A percentile compares a stretch with the other conserved stretches of the same genome.
Evolutionary conservation across 148 eudicot species (phyloP).

Genomic region (Talinum fruticosum): DNA sequence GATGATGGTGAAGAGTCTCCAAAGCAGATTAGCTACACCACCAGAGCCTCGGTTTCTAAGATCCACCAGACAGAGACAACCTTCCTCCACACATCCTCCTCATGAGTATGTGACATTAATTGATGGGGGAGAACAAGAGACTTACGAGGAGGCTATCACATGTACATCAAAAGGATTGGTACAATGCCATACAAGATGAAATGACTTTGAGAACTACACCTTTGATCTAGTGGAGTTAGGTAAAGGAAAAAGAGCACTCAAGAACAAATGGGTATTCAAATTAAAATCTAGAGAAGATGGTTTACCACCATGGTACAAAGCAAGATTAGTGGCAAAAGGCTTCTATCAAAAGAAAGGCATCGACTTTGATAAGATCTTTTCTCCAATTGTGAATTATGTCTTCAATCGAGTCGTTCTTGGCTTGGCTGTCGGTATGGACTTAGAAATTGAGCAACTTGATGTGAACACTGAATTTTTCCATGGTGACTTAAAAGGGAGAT

Average conservation of each 20-base stretch:
- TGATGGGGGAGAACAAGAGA: not conserved
- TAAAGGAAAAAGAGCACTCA: constrained; percentile 9
- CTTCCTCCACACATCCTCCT: not conserved
- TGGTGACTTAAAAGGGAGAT: too few relatives aligned
- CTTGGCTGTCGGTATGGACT: too few relatives aligned
- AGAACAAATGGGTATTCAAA: constrained; percentile 25
- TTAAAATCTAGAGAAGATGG: not conserved
- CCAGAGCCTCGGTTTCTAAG: not conserved
- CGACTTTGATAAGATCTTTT: not conserved
- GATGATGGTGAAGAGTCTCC: not conserved
- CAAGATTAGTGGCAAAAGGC: not conserved
- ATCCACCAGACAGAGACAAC: not conserved
- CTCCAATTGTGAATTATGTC: too few relatives aligned
- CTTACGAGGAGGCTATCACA: not conserved
- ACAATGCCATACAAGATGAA: constrained; percentile 22
- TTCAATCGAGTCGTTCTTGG: too few relatives aligned
- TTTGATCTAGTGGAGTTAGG: constrained; percentile 15
- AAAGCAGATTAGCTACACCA: not conserved
- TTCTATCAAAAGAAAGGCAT: not conserved
- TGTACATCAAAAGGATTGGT: not conserved
- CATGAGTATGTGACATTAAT: not conserved
- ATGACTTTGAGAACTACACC: constrained; percentile 13
- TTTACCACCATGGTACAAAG: not conserved
- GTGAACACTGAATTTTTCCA: too few relatives aligned
- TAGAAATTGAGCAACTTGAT: too few relatives aligned